phyloP scores from a whole-genome alignment of 2,329 filamentous ascomycete species.

The Colletotrichum brevisporum region DNA sequence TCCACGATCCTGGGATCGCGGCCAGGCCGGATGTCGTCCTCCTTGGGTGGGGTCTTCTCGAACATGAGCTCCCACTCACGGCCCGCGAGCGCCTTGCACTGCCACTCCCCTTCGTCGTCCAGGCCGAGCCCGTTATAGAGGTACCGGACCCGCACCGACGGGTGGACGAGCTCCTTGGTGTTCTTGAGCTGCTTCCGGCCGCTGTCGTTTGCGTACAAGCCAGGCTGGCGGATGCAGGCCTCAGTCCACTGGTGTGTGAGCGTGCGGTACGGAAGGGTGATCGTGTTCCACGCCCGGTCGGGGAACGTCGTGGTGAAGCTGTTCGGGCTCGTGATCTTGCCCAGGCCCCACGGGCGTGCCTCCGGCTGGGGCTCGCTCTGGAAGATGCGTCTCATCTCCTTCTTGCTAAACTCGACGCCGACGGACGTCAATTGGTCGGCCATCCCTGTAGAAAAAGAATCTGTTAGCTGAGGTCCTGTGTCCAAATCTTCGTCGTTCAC shows the following conservation, averaged over 20 bases:
- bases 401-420: constrained; percentile 44
- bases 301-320: constrained; percentile 23
- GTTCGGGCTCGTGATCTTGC: constrained; percentile 42
- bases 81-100: constrained; percentile 39
- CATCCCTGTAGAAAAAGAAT: constrained; percentile 37
- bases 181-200: background rate
- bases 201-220: constrained; percentile 43
- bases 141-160: constrained; percentile 50
- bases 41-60: constrained; percentile 12
- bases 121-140: constrained; percentile 48
- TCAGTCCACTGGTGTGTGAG: constrained; percentile 20
- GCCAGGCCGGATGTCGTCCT: constrained; percentile 7
- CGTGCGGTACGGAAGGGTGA: constrained; percentile 19
- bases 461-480: background rate
- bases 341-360: constrained; percentile 41
- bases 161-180: constrained; percentile 49
- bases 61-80: constrained; percentile 38
- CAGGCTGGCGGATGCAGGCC: constrained; percentile 42
- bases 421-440: constrained; percentile 44
- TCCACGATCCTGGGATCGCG: constrained; percentile 16
- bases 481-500: background rate
- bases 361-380: constrained; percentile 32
- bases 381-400: constrained; percentile 43
- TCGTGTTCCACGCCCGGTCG: constrained; percentile 14
- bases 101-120: constrained; percentile 47